Evolutionary conservation across 2,329 filamentous ascomycete genomes (phyloP), one percentile per base, ranked within the genome.

Genomic region (Xylaria sp.): DNA sequence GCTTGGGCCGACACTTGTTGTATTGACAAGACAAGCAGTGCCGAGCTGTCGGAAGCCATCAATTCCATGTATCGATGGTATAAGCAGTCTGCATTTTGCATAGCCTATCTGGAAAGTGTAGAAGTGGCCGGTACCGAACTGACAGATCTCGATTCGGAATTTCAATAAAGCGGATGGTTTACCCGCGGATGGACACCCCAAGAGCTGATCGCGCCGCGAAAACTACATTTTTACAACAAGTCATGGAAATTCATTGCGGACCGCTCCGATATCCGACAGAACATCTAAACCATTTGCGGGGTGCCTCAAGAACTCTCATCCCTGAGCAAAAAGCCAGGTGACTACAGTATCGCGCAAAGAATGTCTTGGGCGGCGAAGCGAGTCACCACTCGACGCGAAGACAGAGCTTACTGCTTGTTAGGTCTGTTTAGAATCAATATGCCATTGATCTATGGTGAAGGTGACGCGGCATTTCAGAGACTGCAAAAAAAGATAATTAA

Each of bases 401-500:
- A 51, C 33, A 51, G 2, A 31, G 33, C 49, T 3, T 51, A 51
- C n/a, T 51, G 49, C 31, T 21, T 51, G 1, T 23, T 51, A 38
- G 49, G 49, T 3, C 21, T 51, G 19, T 51, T 51, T 33, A 17
- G 19, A 21, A 15, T 51, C 49, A 51, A 33, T 8, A 51, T 51
- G 49, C n/a, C 49, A 15, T 38, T 51, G 12, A 23, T 51, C n/a
- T 51, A 51, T 19, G 49, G 49, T 4, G 49, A 51, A 21, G 33
- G 17, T 38, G 49, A 38, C 25, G 31, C 31, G 11, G 49, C 49
- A 3, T 51, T 51, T 38, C 31, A 51, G 15, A 51, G 49, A 38
- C 31, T 51, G n/a, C 49, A 51, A 15, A 51, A 25, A 35, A 51
- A 51, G 49, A 51, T 51, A 5, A 51, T 51, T 8, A 38, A 51